Evolutionary conservation across 2,329 filamentous ascomycete species (phyloP), one percentile per base, ranked within the genome.

Genomic region (Diplocarpon mali): DNA sequence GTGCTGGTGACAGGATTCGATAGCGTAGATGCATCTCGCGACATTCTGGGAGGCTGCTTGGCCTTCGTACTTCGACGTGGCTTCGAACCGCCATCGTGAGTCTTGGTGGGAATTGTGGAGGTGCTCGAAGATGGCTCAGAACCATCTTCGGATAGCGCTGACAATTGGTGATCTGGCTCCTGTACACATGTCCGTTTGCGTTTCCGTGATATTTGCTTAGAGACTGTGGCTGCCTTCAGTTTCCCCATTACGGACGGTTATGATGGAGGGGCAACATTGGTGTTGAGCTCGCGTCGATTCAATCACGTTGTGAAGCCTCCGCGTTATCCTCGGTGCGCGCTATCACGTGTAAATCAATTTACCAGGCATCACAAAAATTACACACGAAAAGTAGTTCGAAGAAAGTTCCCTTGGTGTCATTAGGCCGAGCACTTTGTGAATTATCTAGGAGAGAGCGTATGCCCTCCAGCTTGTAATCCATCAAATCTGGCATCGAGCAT

Each of bases 31-130:
- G 49, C 39, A 37, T 53, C 53, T 24, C 55, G 52, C 12, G 49
- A 17, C 7, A 61, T 50, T 4, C 36, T 38, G 27, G 55, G 52
- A 29, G 47, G 40, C 20, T 40, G 20, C 27, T 57, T 55, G 8
- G 45, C 35, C 47, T 70, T 72, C 5, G 64, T 56, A 6, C 62
- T 64, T 51, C 72, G 62, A 49, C 71, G 63, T 13, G 71, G 68
- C 51, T 74, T 62, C 35, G 47, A 15, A 5, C 55, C 54, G 69
- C 73, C 73, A 67, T 78, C 73, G 38, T 72, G 65, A 20, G 66
- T 70, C 57, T 78, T 79, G 1, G 74, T 77, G 2, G 71, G 69
- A 13, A 78, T 59, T 15, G 62, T 69, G 1, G 65, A 67, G 3
- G 65, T 71, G 20, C 14, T 50, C 9, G 51, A 35, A 2, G 49